Evolutionary conservation across 768 basidiomycete species (phyloP), one percentile per base, ranked within the genome.

Genomic region (Fistulinella prunicolor): DNA sequence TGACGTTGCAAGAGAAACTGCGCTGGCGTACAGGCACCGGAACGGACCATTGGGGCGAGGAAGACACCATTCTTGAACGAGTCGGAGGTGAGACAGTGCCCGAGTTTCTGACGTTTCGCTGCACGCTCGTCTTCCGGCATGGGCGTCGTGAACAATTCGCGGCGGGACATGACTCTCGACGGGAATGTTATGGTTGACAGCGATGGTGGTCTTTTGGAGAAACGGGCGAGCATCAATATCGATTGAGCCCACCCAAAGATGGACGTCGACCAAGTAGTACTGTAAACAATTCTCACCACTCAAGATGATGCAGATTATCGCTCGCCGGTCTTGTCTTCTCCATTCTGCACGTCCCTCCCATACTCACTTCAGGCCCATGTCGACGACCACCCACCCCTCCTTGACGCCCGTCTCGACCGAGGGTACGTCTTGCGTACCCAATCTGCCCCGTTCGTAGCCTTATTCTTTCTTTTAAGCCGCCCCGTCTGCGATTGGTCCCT

Each of bases 1-100:
- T 29, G 39, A 12, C 8, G 20, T 22, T 17, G 22, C 2, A 21
- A 23, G 5, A 19, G 14, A 13, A 32, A 26, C n/a, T 9, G 26
- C n/a, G 30, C 13, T 32, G 35, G 79, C 87, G 60, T 68, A 93
- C 90, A 69, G 55, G 86, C 86, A 51, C 94, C 91, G 49, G 91
- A 95, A 62, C 94, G 81, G 44, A 99, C 96, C 96, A 99, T 99
- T 2, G 96, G 96, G 3, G 96, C 95, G n/a, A 99, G 79, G 61
- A 96, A 86, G 24, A 97, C 73, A 9, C 93, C 94, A 70, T 90
- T 78, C 55, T 85, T 85, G 72, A 93, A 99, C 54, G 91, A 83
- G 23, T 84, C 82, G 1, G 75, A 62, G 0, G 83, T 83, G 16
- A 89, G 75, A n/a, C n/a, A n/a, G 54, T 82, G 78, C 14, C 77